A percentile compares a stretch with the other conserved stretches of the same genome.
These are phyloP conservation scores for Podaxis sp. DNA, from an alignment of 768 basidiomycete species.

Conservation along the genomic window DNA sequence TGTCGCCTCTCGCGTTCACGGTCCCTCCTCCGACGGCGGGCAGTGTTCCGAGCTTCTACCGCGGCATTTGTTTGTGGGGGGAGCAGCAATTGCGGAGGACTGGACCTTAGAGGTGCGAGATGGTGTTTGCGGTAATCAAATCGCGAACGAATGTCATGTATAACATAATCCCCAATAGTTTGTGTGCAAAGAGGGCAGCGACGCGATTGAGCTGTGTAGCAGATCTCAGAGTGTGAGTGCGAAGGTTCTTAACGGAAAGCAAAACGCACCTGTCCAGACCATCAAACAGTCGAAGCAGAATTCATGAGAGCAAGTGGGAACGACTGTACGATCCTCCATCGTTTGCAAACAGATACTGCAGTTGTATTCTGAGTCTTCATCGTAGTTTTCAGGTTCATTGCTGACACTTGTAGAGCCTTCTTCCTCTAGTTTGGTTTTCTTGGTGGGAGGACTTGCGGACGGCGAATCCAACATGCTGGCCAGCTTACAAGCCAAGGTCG, in stretches of 20 bases:
- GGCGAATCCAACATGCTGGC: slow-evolving; percentile 2
- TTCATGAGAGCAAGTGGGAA: slow-evolving; percentile 87
- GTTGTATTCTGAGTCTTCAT: slow-evolving; percentile 50
- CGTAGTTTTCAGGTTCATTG: slow-evolving; percentile 23
- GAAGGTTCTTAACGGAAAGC: not conserved
- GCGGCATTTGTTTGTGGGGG: slow-evolving; percentile 27
- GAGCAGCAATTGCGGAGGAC: slow-evolving; percentile 42
- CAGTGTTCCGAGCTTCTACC: slow-evolving; percentile 27
- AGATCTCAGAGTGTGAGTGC: not conserved
- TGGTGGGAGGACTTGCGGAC: slow-evolving; percentile 3
- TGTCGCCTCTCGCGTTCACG: slow-evolving; percentile 48
- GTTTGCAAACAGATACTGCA: slow-evolving; percentile 88
- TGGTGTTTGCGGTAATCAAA: slow-evolving; percentile 83
- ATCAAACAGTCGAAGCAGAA: slow-evolving; percentile 92
- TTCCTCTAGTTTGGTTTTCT: slow-evolving; percentile 5
- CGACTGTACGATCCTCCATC: slow-evolving; percentile 74
- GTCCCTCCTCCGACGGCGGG: slow-evolving; percentile 31
- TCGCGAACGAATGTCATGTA: slow-evolving; percentile 76
- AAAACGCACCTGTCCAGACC: slow-evolving; percentile 78
- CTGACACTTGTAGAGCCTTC: not conserved
- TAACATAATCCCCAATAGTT: slow-evolving; percentile 67
- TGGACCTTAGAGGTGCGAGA: slow-evolving; percentile 57
- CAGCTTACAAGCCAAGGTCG: not conserved
- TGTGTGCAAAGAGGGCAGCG: slow-evolving; percentile 78
- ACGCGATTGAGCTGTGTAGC: slow-evolving; percentile 64